Base-by-base conservation (phyloP, 2,329 filamentous ascomycete genomes). In the Ceratocystiopsis minuta region DNA sequence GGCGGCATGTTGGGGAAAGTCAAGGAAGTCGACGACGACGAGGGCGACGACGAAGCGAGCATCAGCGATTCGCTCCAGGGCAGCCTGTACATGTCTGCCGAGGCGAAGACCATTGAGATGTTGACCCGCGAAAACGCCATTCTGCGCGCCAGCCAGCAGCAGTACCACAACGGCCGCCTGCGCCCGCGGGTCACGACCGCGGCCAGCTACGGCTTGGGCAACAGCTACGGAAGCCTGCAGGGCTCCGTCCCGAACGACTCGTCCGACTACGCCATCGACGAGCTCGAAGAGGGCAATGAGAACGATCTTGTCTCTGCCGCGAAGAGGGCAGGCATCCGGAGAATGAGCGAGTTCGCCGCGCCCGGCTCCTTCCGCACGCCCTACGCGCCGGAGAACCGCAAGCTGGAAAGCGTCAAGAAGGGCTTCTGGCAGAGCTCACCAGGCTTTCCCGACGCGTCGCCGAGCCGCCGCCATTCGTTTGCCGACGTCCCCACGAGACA, bases 381-480 rank as follows among this genome's bases (percentile, higher is more conserved):
- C 1, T 67, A 66, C 40, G 58, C 65, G n/a, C 52, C 67, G 32
- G 75, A 80, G 47, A 73, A 70, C 44, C 65, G 74, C 43, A 78
- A 78, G 51, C 54, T 72, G 11, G 76, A 80, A 46, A 75, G 70
- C 49, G 64, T 79, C 10, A 79, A 78, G 57, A 78, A 74, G 52
- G 74, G 69, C 4, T 71, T 74, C 46, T 86, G 80, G 80, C 78
- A 81, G 49, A 80, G 71, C 50, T 75, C 76, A 6, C 66, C 77
- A n/a, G 75, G 72, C 2, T 80, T 82, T 54, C 68, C 71, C 4
- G 78, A 82, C 46, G 64, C 75, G 28, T 73, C 78, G 13, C 80
- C 86, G 52, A 85, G 80, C 51, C 72, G 83, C 45, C 75, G 83
- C 24, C 83, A 88, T 57, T 88, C 83, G 2, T 84, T 90, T 54